Conservation (phyloP, 1,284 basidiomycete species). For the Ceratobasidium sp. region DNA sequence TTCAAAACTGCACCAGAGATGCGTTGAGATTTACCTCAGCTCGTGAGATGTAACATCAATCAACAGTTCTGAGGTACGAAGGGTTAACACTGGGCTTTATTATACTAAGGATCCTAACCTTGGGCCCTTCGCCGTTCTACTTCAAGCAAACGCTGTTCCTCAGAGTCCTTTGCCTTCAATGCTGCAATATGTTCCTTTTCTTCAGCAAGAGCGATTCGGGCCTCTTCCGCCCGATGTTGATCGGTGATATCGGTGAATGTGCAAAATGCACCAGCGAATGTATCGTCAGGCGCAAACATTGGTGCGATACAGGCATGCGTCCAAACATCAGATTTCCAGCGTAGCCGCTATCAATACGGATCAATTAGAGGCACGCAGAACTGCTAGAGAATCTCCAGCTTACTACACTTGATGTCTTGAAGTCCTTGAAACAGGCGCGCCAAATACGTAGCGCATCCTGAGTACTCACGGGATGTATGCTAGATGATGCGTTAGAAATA, state of each 20-base stretch:
- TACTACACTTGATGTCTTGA: constrained; percentile 5
- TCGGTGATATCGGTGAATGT: constrained; percentile 48
- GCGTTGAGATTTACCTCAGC: constrained; percentile 30
- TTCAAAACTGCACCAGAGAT: neutral
- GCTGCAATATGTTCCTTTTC: constrained; percentile 49
- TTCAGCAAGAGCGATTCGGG: constrained; percentile 48
- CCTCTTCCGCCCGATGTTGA: constrained; percentile 48
- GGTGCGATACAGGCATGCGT: constrained; percentile 26
- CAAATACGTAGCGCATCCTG: constrained; percentile 16
- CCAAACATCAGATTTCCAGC: constrained; percentile 30
- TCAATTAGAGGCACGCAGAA: neutral
- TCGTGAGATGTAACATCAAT: constrained; percentile 52
- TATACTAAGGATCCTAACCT: constrained; percentile 40
- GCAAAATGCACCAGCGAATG: constrained; percentile 22
- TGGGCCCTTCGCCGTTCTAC: constrained; percentile 50
- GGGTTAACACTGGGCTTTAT: neutral
- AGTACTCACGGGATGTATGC: constrained; percentile 15
- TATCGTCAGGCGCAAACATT: constrained; percentile 10
- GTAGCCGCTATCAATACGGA: neutral
- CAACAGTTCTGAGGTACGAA: constrained; percentile 45
- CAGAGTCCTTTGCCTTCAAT: constrained; percentile 47
- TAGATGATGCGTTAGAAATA: neutral
- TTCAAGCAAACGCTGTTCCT: constrained; percentile 40
- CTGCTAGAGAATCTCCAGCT: neutral
- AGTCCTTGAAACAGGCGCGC: constrained; percentile 24